phyloP scores from a whole-genome alignment of 2,329 filamentous ascomycete species.

The Colletotrichum sp. region DNA sequence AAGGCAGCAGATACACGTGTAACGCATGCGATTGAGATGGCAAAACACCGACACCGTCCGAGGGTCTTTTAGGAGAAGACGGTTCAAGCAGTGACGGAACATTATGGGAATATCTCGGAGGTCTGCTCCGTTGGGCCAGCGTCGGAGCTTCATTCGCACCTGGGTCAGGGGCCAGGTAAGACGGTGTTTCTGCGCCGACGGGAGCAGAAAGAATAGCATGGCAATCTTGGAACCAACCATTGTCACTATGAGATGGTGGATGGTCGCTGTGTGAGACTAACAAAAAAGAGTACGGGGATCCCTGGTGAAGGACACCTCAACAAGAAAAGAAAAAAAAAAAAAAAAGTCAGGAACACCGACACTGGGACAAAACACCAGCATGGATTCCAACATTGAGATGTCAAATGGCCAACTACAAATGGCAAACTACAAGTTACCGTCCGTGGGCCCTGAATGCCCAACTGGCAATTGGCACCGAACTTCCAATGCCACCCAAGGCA shows the following conservation, averaged over 20 bases:
- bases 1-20: neutral
- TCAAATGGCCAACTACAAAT: neutral
- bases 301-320: neutral
- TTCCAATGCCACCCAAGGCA: neutral
- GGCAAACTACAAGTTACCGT: neutral
- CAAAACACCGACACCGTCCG: neutral
- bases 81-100: neutral
- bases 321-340: neutral
- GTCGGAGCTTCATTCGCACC: neutral
- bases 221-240: neutral
- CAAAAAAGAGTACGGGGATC: neutral
- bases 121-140: neutral
- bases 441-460: neutral
- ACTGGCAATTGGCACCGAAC: neutral
- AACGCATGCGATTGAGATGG: neutral
- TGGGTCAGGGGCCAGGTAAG: neutral
- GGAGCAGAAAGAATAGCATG: neutral
- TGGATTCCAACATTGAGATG: neutral
- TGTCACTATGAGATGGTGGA: neutral
- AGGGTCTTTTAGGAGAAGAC: neutral
- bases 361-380: neutral
- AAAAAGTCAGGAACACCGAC: neutral
- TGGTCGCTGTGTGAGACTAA: neutral
- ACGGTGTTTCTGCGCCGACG: neutral
- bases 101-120: conserved; percentile 12